Base-by-base conservation (phyloP, 768 basidiomycete genomes). In the Podaxis pistillaris region DNA sequence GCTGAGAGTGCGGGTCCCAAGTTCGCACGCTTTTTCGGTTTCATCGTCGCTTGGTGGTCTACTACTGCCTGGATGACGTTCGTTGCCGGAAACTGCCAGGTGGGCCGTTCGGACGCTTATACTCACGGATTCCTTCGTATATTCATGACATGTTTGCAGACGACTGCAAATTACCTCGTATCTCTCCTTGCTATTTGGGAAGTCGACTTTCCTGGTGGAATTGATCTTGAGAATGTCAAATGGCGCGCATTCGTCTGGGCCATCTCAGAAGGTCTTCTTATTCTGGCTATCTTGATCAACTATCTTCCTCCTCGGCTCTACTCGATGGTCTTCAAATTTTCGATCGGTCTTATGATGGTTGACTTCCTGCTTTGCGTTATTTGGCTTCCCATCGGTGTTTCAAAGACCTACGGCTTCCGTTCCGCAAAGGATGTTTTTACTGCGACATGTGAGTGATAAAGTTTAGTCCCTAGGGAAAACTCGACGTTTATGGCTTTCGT, bases 21-120 rank as follows among this genome's bases (percentile, higher is more conserved):
- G 67, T 88, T 92, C 68, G 93, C 87, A 2, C 83, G 94, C 38
- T 90, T 96, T 74, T 85, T 93, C 66, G 94, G 93, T 0, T 94
- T 95, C 76, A 73, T 93, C 60, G 94, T 95, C 15, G 94, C 94
- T 33, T 96, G 91, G 90, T 96, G 94, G 94, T 81, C 91, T 13
- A 89, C 88, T 62, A 94, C 93, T 1, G 94, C 94, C n/a, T 96
- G 94, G 94, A 94, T 94, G 85, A 96, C 94, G 0, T 96, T 95
- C 68, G 82, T 87, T 44, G 94, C 94, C 8, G 86, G 90, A 28
- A 95, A 93, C 70, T 93, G 91, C 63, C 93, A 94, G 78, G 94
- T 89, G 50, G 38, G 83, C 63, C 24, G 5, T 15, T 8, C 3
- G 12, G 3, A 13, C 0, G 52, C 53, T 49, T 26, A 30, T 62